A percentile compares a stretch with the other conserved stretches of the same genome.
phyloP scores from a whole-genome alignment of 495 filamentous ascomycete genomes.

The Cladorrhinum samala region DNA sequence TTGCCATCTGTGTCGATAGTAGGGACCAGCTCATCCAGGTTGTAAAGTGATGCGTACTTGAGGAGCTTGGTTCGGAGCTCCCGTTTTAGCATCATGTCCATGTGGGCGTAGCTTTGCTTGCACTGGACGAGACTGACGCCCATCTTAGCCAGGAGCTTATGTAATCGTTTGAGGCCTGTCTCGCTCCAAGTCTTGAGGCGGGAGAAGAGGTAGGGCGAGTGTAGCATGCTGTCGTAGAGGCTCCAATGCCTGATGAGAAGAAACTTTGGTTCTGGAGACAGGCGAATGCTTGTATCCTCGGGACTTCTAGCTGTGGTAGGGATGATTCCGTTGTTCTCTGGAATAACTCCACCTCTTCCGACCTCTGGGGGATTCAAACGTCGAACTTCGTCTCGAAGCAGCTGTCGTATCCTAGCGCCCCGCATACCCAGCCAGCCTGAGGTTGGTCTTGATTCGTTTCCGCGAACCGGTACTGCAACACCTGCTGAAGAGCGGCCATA shows the following conservation, averaged over 20 bases:
- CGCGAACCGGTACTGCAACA: slow-evolving; percentile 62
- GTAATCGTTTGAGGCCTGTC: slow-evolving; percentile 77
- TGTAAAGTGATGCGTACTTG: slow-evolving; percentile 84
- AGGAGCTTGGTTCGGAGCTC: slow-evolving; percentile 78
- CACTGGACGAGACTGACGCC: slow-evolving; percentile 90
- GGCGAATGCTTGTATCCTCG: slow-evolving; percentile 83
- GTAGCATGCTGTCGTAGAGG: slow-evolving; percentile 96
- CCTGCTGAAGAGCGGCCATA: slow-evolving; percentile 81
- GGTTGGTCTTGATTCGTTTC: slow-evolving; percentile 45
- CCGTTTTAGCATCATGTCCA: slow-evolving; percentile 96
- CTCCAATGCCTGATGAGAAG: slow-evolving; percentile 94
- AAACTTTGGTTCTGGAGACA: slow-evolving; percentile 92
- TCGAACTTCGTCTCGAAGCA: slow-evolving; percentile 88
- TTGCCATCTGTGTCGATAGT: slow-evolving; percentile 51
- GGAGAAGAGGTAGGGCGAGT: slow-evolving; percentile 91
- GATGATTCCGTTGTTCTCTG: slow-evolving; percentile 68
- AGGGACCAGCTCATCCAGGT: slow-evolving; percentile 86
- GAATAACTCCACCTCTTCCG: slow-evolving; percentile 36
- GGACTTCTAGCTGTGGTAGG: slow-evolving; percentile 82
- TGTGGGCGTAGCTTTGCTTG: slow-evolving; percentile 92
- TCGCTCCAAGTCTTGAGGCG: slow-evolving; percentile 93
- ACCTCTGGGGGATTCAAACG: slow-evolving; percentile 83
- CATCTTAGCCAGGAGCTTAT: slow-evolving; percentile 97
- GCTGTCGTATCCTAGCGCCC: slow-evolving; percentile 74
- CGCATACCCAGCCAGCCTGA: slow-evolving; percentile 75